Evolutionary conservation across 1,139 yeast genomes (phyloP), one percentile per base, ranked within the genome.

Genomic region (Blastobotrys apis): DNA sequence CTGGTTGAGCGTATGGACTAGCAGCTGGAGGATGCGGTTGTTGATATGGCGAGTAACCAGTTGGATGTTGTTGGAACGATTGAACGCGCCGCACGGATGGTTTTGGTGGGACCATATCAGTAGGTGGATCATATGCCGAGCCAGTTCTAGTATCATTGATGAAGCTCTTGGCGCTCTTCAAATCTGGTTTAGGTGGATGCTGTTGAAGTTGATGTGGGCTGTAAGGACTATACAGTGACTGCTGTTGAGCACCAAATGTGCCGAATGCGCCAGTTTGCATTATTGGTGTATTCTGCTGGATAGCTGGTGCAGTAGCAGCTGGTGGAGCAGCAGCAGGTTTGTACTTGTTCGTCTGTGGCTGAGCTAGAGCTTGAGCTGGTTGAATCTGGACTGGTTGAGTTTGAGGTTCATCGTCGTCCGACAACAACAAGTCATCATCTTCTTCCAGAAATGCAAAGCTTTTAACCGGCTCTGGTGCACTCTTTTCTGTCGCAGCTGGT

Each of bases 51-150:
- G 51, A 49, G 36, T 48, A 41, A 4, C 44, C 46, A 21, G 47
- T 34, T n/a, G 50, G 40, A 6, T 39, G 48, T 30, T 39, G 53
- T 25, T 41, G 49, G 34, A 37, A 47, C 9, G 52, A 45, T 2
- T 33, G 21, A 3, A 37, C 39, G 16, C 44, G 36, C 13, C 50
- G 41, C 22, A 46, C 44, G 10, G 42, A 36, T 12, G 41, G 42
- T 12, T 51, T 69, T 30, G 68, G 70, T 1, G 74, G 69, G 22
- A 84, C 67, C 41, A 85, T 64, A 43, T 73, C 80, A 32, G 74
- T 67, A 1, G 95, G 95, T 54, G 86, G 80, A 59, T 86, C 95
- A 58, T 84, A 86, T 10, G 62, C 61, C 39, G 57, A 57, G 10
- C 49, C 48, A 2, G 52, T 44, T 4, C 55, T 37, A 20, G 43